Conservation (phyloP, 169 alveolate genomes). For the Theileria equi region DNA sequence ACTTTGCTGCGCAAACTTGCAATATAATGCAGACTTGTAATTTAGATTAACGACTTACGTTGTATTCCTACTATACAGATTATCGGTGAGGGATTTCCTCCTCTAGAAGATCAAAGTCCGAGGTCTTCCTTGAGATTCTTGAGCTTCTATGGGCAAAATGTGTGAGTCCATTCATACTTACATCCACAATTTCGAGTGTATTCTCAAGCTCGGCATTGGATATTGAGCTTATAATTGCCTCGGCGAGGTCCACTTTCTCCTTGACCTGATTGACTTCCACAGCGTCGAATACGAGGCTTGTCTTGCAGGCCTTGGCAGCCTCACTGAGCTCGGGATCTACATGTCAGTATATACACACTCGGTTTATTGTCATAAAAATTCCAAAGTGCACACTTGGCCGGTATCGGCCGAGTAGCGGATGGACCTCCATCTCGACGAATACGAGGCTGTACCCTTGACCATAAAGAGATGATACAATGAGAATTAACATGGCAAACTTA, state of each 20-base stretch:
- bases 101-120: neutral
- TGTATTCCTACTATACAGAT: neutral
- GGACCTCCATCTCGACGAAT: too few relatives aligned
- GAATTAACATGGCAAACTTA: too few relatives aligned
- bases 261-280: constrained; percentile 5
- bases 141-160: neutral
- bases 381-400: too few relatives aligned
- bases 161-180: neutral
- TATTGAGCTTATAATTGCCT: neutral
- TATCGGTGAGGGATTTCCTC: neutral
- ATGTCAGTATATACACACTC: too few relatives aligned
- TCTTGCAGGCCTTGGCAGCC: constrained; percentile 31
- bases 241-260: neutral
- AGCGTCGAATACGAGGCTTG: constrained; percentile 2
- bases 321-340: constrained; percentile 38
- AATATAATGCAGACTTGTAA: too few relatives aligned
- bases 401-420: too few relatives aligned
- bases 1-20: constrained; percentile 59
- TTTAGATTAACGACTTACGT: constrained; percentile 10
- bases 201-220: constrained; percentile 6
- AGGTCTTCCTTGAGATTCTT: neutral
- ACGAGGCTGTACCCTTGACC: too few relatives aligned
- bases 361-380: too few relatives aligned
- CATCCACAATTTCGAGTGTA: constrained; percentile 40
- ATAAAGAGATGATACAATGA: too few relatives aligned